These are phyloP conservation scores for Podospora tetraspora DNA, from an alignment of 495 filamentous ascomycete genomes.

Conservation along the genomic window DNA sequence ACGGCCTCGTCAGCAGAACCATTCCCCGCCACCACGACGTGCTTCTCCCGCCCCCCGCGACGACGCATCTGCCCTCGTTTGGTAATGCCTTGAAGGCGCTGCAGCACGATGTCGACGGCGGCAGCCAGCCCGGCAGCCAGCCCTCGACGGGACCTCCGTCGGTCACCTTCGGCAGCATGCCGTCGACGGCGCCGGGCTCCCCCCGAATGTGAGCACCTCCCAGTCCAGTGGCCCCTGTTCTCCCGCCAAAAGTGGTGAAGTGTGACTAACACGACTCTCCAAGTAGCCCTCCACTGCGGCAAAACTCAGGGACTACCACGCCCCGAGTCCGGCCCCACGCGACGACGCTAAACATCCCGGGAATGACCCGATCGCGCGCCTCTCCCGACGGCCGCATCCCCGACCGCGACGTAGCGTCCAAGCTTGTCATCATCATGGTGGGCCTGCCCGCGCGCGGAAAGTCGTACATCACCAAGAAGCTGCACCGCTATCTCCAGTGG, in stretches of 20 bases:
- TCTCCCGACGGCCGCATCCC: conserved; percentile 93
- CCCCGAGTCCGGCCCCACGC: conserved; percentile 64
- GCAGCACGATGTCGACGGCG: conserved; percentile 23
- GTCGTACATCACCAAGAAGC: conserved; percentile 97
- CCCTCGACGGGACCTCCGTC: conserved; percentile 23
- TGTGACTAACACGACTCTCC: conserved; percentile 17
- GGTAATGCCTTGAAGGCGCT: conserved; percentile 36
- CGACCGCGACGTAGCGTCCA: conserved; percentile 85
- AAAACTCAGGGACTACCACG: conserved; percentile 57
- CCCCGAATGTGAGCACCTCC: conserved; percentile 45
- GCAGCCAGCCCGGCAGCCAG: conserved; percentile 6
- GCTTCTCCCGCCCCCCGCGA: conserved; percentile 21
- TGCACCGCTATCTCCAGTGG: conserved; percentile 93
- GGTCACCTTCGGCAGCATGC: conserved; percentile 40
- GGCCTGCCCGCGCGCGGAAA: conserved; percentile 92
- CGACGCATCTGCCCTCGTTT: conserved; percentile 25
- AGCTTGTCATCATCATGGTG: conserved; percentile 98
- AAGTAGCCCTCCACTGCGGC: conserved; percentile 47
- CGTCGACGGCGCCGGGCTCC: conserved; percentile 51
- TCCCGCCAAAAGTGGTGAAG: background rate
- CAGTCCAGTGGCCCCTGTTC: background rate
- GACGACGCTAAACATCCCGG: conserved; percentile 80
- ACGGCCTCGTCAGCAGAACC: conserved; percentile 2
- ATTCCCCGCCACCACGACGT: conserved; percentile 14
- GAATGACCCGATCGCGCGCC: conserved; percentile 83